Conservation (phyloP, 805 yeast genomes). For the Ogataea haglerorum region DNA sequence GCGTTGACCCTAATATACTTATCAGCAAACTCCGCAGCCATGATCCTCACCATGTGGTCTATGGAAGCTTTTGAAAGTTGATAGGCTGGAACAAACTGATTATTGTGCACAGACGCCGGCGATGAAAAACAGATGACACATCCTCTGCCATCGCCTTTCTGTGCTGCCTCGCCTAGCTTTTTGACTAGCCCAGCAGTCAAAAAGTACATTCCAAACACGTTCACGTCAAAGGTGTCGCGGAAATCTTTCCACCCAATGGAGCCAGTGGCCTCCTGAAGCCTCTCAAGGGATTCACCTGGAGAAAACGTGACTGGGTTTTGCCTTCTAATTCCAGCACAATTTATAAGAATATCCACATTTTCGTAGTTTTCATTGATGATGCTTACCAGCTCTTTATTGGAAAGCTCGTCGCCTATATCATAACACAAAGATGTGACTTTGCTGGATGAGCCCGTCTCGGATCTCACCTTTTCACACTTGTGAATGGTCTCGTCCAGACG, state of each 20-base stretch:
- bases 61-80: constrained; percentile 22
- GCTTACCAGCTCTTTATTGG: constrained; percentile 20
- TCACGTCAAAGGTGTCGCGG: constrained; percentile 22
- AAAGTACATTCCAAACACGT: constrained; percentile 26
- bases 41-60: constrained; percentile 26
- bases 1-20: constrained; percentile 25
- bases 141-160: constrained; percentile 23
- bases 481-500: constrained; percentile 17
- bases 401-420: constrained; percentile 19
- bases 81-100: constrained; percentile 25
- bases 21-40: constrained; percentile 28
- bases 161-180: constrained; percentile 23
- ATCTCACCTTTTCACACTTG: constrained; percentile 15
- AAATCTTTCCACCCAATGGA: constrained; percentile 24
- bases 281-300: constrained; percentile 22
- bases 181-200: constrained; percentile 23
- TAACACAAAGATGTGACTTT: constrained; percentile 19
- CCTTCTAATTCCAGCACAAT: constrained; percentile 25
- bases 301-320: constrained; percentile 17
- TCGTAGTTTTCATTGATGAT: constrained; percentile 19
- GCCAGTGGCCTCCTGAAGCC: constrained; percentile 19
- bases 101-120: constrained; percentile 23
- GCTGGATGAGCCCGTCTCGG: constrained; percentile 17
- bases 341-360: constrained; percentile 20
- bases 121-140: constrained; percentile 24